phyloP scores from a whole-genome alignment of 2,329 filamentous ascomycete genomes.

The Curvularia spicifera region DNA sequence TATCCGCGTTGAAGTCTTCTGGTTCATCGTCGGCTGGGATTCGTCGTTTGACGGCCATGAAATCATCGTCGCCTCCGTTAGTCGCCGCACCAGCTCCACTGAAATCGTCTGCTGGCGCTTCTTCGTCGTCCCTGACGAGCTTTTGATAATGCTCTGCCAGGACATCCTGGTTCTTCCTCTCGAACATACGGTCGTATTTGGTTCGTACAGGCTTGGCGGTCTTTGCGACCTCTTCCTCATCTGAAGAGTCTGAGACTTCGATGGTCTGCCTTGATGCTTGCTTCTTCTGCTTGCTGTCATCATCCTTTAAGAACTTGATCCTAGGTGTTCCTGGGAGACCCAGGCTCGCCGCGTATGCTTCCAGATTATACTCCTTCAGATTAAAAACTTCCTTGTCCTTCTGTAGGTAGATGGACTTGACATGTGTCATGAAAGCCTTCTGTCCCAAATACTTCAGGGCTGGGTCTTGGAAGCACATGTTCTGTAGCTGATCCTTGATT shows the following conservation, averaged over 20 bases:
- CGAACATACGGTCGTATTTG: slow-evolving; percentile 98
- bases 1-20: slow-evolving; percentile 54
- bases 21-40: slow-evolving; percentile 71
- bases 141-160: slow-evolving; percentile 93
- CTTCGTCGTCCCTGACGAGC: slow-evolving; percentile 67
- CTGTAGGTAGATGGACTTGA: slow-evolving; percentile 82
- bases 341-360: slow-evolving; percentile 83
- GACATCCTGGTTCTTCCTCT: slow-evolving; percentile 93
- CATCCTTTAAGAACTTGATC: slow-evolving; percentile 91
- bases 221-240: slow-evolving; percentile 59
- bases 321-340: slow-evolving; percentile 90
- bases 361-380: slow-evolving; percentile 79
- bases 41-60: slow-evolving; percentile 88
- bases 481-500: slow-evolving; percentile 84
- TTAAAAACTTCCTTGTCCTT: slow-evolving; percentile 93
- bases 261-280: slow-evolving; percentile 76
- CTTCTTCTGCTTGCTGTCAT: slow-evolving; percentile 85
- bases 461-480: slow-evolving; percentile 93
- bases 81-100: slow-evolving; percentile 40
- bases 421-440: slow-evolving; percentile 93
- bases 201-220: slow-evolving; percentile 76
- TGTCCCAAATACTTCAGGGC: slow-evolving; percentile 94
- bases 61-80: slow-evolving; percentile 73
- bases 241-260: slow-evolving; percentile 64
- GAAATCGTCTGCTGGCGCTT: slow-evolving; percentile 48